These are phyloP conservation scores for Echeveria elegans DNA, from an alignment of 164 flowering plant species.

Conservation along the genomic window DNA sequence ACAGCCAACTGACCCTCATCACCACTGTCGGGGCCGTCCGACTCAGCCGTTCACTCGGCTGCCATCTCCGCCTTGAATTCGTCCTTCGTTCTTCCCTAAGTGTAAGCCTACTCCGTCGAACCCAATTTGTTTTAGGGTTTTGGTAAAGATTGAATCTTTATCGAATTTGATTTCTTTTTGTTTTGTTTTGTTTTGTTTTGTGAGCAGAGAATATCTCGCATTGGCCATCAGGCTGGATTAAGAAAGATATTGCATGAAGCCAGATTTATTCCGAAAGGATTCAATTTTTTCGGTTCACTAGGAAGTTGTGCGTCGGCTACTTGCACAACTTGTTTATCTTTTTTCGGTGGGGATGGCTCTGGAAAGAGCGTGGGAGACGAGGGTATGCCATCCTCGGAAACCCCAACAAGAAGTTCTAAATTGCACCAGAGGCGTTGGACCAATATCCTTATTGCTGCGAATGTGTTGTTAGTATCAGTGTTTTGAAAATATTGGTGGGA, in stretches of 20 bases:
- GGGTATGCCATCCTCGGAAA: conserved; percentile 20
- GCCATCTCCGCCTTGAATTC: conserved; percentile 5
- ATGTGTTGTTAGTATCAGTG: conserved; percentile 53
- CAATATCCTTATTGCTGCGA: conserved; percentile 47
- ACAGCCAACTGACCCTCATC: not conserved
- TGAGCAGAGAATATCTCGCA: conserved; percentile 29
- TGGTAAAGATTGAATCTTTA: not conserved
- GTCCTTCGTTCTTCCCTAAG: conserved; percentile 5
- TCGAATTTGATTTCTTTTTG: not conserved
- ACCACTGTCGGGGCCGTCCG: not conserved
- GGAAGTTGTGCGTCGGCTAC: conserved; percentile 22
- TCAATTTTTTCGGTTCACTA: conserved; percentile 22
- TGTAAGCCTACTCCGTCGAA: not conserved
- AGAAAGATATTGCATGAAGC: conserved; percentile 25
- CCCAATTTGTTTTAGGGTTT: not conserved
- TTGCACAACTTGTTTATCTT: conserved; percentile 29
- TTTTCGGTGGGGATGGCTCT: conserved; percentile 36
- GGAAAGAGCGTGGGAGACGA: conserved; percentile 14
- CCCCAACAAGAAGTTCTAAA: conserved; percentile 23
- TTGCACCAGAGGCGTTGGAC: conserved; percentile 48
- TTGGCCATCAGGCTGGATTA: conserved; percentile 21
- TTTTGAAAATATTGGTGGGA: conserved; percentile 18
- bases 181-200: not conserved
- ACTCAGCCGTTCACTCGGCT: conserved; percentile 2
- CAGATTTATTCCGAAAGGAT: conserved; percentile 20